Percentiles rank a stretch among this genome's conserved stretches.
phyloP scores from a whole-genome alignment of 805 yeast genomes.

The Peterozyma toletana region DNA sequence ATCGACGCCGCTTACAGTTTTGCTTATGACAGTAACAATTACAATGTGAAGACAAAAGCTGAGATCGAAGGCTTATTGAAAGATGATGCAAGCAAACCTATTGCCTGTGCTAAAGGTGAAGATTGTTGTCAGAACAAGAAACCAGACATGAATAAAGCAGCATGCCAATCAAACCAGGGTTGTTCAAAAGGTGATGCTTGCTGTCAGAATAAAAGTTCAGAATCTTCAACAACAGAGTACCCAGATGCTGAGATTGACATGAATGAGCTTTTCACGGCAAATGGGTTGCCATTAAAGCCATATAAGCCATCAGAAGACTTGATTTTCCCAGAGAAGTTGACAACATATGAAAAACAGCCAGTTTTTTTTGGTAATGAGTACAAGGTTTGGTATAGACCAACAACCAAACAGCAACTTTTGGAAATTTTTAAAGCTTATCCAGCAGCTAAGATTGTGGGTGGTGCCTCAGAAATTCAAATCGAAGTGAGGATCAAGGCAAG shows the following conservation, averaged over 20 bases:
- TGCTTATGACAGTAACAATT: slow-evolving; percentile 25
- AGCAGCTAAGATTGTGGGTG: slow-evolving; percentile 31
- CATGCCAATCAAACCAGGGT: background rate
- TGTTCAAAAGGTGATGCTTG: slow-evolving; percentile 16
- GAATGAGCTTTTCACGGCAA: slow-evolving; percentile 26
- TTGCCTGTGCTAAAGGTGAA: slow-evolving; percentile 21
- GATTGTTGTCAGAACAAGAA: slow-evolving; percentile 27
- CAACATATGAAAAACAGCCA: slow-evolving; percentile 17
- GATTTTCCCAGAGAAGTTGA: slow-evolving; percentile 30
- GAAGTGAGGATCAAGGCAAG: slow-evolving; percentile 36
- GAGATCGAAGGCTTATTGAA: slow-evolving; percentile 7
- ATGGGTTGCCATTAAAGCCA: slow-evolving; percentile 31
- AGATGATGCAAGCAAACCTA: background rate
- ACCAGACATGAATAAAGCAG: slow-evolving; percentile 2
- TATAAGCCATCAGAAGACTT: slow-evolving; percentile 31
- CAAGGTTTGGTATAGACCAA: slow-evolving; percentile 37
- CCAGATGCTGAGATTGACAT: slow-evolving; percentile 25
- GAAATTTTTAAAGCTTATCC: slow-evolving; percentile 27
- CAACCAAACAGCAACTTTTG: slow-evolving; percentile 27
- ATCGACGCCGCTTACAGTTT: slow-evolving; percentile 39
- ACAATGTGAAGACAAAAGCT: slow-evolving; percentile 16
- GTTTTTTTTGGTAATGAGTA: slow-evolving; percentile 29
- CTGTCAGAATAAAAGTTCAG: slow-evolving; percentile 11
- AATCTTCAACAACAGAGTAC: slow-evolving; percentile 11
- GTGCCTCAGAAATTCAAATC: slow-evolving; percentile 41